Base-by-base conservation (phyloP, 139 green algal genomes). In the Chlorella sorokiniana region DNA sequence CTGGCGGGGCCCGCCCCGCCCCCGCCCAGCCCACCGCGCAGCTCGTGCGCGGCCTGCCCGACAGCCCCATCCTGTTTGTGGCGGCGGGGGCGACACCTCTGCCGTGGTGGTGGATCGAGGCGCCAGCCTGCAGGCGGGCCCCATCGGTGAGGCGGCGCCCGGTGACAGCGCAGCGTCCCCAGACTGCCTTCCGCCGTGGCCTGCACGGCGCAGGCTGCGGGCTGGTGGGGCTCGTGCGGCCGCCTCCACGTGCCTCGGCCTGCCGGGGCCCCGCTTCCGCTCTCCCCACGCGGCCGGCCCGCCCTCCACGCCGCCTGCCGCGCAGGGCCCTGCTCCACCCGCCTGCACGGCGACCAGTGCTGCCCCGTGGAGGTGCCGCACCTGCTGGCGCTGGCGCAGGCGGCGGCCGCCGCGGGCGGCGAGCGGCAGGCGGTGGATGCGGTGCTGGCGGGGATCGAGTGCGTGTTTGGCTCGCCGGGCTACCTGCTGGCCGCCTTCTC, bases 381-480 rank as follows among this genome's bases (percentile, higher is more conserved):
- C 33, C 73, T 89, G 35, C 27, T 64, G 25, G 74, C 54, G n/a
- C 69, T 86, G n/a, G 52, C 42, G 6, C 76, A 69, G 10, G 79
- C 65, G 9, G 51, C 44, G 2, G 71, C 45, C 2, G 14, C n/a
- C 31, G 10, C n/a, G 35, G 37, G 48, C n/a, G n/a, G n/a, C 33
- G 51, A 73, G 31, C 79, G 56, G n/a, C 18, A 5, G 7, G 45
- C 33, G 5, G 0, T 79, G 2, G 71, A 54, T 8, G 65, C 33
- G 14, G 65, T 88, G 0, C 18, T 63, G 9, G 61, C 44, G 2
- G 84, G 51, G 0, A 74, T 91, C 3, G 85, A 88, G 76, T 81
- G 86, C 40, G 48, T 92, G 1, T 88, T 93, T 51, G 73, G 68
- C 0, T 91, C 71, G 8, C 82, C 86, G 33, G 89, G 85, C 1